Evolutionary conservation across 768 basidiomycete species (phyloP).

Genomic region (Strobilomyces dryophilus): DNA sequence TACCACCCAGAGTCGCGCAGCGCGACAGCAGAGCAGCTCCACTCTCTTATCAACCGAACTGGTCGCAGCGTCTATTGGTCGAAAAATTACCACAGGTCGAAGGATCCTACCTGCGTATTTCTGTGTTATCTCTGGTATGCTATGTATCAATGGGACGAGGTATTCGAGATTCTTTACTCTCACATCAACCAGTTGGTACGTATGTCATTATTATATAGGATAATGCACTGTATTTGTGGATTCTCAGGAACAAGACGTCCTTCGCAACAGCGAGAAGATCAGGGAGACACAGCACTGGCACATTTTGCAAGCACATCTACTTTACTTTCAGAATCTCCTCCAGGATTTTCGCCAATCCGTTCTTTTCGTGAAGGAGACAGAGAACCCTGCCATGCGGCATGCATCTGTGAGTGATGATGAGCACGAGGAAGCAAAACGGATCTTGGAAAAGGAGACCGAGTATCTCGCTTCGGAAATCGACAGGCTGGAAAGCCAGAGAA

Average conservation of each 20-base stretch:
- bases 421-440: conserved; percentile 20
- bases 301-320: conserved; percentile 52
- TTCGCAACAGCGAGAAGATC: conserved; percentile 35
- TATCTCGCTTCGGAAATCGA: conserved; percentile 48
- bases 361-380: conserved; percentile 43
- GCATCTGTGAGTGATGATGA: conserved; percentile 11
- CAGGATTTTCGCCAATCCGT: conserved; percentile 52
- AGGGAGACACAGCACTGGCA: conserved; percentile 51
- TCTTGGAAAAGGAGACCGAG: conserved; percentile 44
- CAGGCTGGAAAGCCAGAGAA: conserved; percentile 37
- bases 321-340: conserved; percentile 52
- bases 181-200: conserved; percentile 51
- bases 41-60: conserved; percentile 26
- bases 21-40: conserved; percentile 23
- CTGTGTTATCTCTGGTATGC: conserved; percentile 56
- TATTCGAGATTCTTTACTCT: conserved; percentile 46
- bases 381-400: conserved; percentile 44
- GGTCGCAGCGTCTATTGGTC: conserved; percentile 33
- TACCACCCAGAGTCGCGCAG: conserved; percentile 25
- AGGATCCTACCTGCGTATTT: conserved; percentile 54
- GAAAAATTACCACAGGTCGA: conserved; percentile 22
- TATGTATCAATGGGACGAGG: conserved; percentile 60
- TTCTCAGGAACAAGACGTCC: conserved; percentile 43
- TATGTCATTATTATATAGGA: background rate
- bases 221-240: background rate